These are phyloP conservation scores for Phytopythium litorale DNA, from an alignment of 352 stramenopile genomes.

Conservation along the genomic window DNA sequence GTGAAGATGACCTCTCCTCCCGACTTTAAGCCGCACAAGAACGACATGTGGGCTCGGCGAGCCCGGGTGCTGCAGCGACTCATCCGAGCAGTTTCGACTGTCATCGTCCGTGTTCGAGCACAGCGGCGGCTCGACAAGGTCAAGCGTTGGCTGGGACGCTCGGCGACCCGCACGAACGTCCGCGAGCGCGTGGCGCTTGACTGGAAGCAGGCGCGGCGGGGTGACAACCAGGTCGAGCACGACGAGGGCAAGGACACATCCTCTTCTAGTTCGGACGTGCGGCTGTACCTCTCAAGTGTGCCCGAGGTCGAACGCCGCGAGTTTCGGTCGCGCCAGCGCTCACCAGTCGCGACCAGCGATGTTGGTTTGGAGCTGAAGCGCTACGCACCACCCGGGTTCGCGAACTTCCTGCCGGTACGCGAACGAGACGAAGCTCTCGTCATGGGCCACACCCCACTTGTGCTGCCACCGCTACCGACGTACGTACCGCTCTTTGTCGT, in stretches of 20 bases:
- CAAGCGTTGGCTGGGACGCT: constrained; percentile 42
- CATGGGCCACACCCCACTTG: constrained; percentile 50
- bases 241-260: not conserved
- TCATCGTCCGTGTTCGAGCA: constrained; percentile 61
- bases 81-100: constrained; percentile 64
- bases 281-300: constrained; percentile 43
- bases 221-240: constrained; percentile 1
- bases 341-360: not conserved
- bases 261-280: not conserved
- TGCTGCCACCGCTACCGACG: constrained; percentile 51
- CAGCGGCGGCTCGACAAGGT: constrained; percentile 56
- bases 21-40: constrained; percentile 87
- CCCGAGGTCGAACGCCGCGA: constrained; percentile 37
- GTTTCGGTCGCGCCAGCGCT: not conserved
- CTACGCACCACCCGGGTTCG: constrained; percentile 21
- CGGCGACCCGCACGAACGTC: constrained; percentile 47
- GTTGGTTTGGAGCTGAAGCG: constrained; percentile 41
- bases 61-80: constrained; percentile 67
- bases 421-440: constrained; percentile 65
- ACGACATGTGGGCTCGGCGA: constrained; percentile 79
- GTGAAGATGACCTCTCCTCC: constrained; percentile 15
- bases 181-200: constrained; percentile 56
- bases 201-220: constrained; percentile 25
- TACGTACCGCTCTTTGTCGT: constrained; percentile 37
- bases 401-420: constrained; percentile 58